Evolutionary conservation across 2,329 filamentous ascomycete species (phyloP).

Genomic region (Diaporthe longicolla): DNA sequence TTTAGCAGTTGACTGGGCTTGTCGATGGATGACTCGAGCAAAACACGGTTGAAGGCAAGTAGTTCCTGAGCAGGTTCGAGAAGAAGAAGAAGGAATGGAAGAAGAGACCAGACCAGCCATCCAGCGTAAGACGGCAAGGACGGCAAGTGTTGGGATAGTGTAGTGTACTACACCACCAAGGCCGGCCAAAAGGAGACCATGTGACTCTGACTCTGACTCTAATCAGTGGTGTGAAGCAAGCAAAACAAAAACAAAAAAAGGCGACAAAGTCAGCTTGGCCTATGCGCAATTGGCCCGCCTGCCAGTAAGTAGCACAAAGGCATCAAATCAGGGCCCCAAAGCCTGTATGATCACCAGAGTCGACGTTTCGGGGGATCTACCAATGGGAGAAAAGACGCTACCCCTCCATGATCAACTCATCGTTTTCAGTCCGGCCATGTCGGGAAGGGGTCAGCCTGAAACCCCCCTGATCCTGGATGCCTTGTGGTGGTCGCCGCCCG

Average conservation of each 20-base stretch:
- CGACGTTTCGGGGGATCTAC: background rate
- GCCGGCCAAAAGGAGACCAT: background rate
- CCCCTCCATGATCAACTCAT: constrained; percentile 23
- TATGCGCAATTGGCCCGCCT: too few species aligned
- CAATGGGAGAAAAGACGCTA: background rate
- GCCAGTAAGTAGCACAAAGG: background rate
- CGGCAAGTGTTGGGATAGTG: too few species aligned
- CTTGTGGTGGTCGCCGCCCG: too few species aligned
- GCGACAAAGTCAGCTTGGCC: background rate
- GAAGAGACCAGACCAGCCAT: background rate
- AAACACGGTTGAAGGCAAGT: too few species aligned
- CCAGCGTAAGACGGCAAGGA: too few species aligned
- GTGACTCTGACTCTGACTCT: background rate
- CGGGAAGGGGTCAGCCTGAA: constrained; percentile 15
- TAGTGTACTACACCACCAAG: too few species aligned
- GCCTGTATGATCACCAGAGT: constrained; percentile 15
- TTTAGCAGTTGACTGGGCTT: too few species aligned
- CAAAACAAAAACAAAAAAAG: too few species aligned
- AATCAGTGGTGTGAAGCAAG: constrained; percentile 2
- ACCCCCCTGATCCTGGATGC: constrained; percentile 21
- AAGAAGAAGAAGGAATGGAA: background rate
- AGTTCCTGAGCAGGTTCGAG: background rate
- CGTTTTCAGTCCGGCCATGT: background rate
- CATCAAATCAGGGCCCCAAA: constrained; percentile 9
- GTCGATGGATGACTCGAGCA: too few species aligned